Evolutionary conservation across 805 yeast genomes (phyloP), one percentile per base, ranked within the genome.

Genomic region (Ogataea naganishii): DNA sequence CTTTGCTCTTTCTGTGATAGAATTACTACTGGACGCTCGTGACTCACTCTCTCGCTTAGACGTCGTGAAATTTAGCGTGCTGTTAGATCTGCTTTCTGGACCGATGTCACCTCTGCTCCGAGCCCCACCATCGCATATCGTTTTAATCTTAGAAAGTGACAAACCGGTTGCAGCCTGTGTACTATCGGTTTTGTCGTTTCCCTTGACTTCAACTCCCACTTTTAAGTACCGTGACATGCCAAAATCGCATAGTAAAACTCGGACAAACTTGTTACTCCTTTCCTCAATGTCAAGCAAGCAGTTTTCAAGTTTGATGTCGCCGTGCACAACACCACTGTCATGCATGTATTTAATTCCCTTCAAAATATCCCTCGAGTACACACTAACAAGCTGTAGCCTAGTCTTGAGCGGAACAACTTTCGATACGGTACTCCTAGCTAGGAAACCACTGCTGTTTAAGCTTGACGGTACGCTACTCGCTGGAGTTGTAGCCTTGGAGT

Each of bases 301-400:
- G 46, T 84, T 84, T 44, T 84, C 95, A 25, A 84, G 62, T 54
- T 84, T 84, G 27, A 84, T 52, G 55, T 84, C 95, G 2, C 95
- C 88, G 45, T 84, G 95, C 7, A 78, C 81, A 19, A 82, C 63
- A 1, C 76, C 72, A 41, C 58, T 56, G 6, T 64, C 60, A 47
- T 76, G 83, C 70, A 85, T 62, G 47, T 79, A 81, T 30, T 57
- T 43, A 9, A 84, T 49, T 0, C 80, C 88, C 9, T 59, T 50
- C 3, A 72, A 65, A 3, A 85, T 63, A 42, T 81, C 85, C 18
- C 52, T 41, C 4, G 68, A 44, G 40, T 69, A 69, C 8, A 48
- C 41, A n/a, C 47, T 42, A 4, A 70, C 52, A 15, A 30, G 24
- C n/a, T n/a, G n/a, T n/a, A 24, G 26, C 32, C n/a, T n/a, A n/a